Percentiles rank a stretch among this genome's conserved stretches.
phyloP scores from a whole-genome alignment of 176 grass and related monocot species.

The Guadua angustifolia region DNA sequence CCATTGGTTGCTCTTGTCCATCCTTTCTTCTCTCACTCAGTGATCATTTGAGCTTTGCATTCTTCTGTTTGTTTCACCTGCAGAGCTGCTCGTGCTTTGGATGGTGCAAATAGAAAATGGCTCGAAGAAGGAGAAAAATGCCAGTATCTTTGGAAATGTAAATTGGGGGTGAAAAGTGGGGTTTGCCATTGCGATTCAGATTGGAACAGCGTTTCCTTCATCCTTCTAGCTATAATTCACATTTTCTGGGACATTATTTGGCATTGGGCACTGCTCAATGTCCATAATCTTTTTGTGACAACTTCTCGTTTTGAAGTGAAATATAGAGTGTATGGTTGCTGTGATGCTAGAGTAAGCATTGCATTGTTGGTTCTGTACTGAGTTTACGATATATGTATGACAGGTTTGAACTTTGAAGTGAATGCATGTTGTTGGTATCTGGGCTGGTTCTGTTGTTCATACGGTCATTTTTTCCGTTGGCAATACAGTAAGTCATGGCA shows the following conservation, averaged over 20 bases:
- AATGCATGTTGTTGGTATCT: not conserved
- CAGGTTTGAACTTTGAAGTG: not conserved
- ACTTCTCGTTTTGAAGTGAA: not conserved
- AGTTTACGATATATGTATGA: slow-evolving; percentile 6
- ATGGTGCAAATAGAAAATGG: slow-evolving; percentile 67
- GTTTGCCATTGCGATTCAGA: slow-evolving; percentile 6
- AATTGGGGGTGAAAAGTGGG: slow-evolving; percentile 20
- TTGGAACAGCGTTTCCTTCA: not conserved
- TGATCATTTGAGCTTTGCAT: not conserved
- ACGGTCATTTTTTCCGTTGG: not conserved
- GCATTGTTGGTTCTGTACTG: slow-evolving; percentile 26
- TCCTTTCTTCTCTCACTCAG: not conserved
- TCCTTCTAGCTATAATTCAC: not conserved
- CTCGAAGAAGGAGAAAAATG: not conserved
- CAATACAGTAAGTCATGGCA: too few species aligned
- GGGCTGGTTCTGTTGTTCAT: not conserved
- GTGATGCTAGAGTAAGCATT: slow-evolving; percentile 14
- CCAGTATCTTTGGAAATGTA: not conserved
- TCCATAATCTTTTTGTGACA: slow-evolving; percentile 1
- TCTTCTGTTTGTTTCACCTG: not conserved
- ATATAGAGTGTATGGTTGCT: slow-evolving; percentile 1
- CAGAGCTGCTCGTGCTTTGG: slow-evolving; percentile 80
- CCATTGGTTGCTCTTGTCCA: not conserved
- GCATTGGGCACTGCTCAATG: not conserved
- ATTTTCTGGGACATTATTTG: slow-evolving; percentile 25